A percentile compares a stretch with the other conserved stretches of the same genome.
These are phyloP conservation scores for Violaceomyces palustris DNA, from an alignment of 1,284 basidiomycete species.

Conservation along the genomic window DNA sequence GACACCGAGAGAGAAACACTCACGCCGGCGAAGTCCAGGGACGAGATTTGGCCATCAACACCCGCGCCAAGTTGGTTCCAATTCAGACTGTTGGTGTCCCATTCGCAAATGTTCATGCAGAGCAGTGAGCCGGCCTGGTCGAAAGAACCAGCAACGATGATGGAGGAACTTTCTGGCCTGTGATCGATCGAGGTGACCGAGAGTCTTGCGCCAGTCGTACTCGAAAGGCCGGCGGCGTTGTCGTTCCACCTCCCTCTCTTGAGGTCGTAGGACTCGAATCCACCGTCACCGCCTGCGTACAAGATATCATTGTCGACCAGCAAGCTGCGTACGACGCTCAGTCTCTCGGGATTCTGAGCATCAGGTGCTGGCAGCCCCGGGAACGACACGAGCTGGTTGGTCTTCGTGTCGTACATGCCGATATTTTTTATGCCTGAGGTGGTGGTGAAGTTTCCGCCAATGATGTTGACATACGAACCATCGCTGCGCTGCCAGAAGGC, in stretches of 20 bases:
- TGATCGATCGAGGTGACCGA: constrained; percentile 70
- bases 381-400: constrained; percentile 60
- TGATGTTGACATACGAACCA: constrained; percentile 60
- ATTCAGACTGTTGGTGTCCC: constrained; percentile 64
- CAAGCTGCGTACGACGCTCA: constrained; percentile 63
- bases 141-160: constrained; percentile 84
- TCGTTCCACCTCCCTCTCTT: constrained; percentile 30
- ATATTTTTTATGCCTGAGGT: constrained; percentile 59
- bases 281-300: constrained; percentile 46
- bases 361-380: constrained; percentile 23
- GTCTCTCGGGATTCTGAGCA: constrained; percentile 43
- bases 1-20: constrained; percentile 43
- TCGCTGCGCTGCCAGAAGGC: constrained; percentile 78
- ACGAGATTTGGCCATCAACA: constrained; percentile 72
- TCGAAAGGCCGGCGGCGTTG: constrained; percentile 26
- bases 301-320: constrained; percentile 38
- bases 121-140: constrained; percentile 67
- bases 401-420: constrained; percentile 66
- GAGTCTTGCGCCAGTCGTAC: constrained; percentile 54
- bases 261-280: constrained; percentile 38
- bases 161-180: constrained; percentile 62
- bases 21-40: constrained; percentile 70
- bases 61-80: constrained; percentile 80
- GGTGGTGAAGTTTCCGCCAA: constrained; percentile 86
- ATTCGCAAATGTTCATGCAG: constrained; percentile 76